These are phyloP conservation scores for Maudiozyma saulgeensis DNA, from an alignment of 805 yeast genomes.

Conservation along the genomic window DNA sequence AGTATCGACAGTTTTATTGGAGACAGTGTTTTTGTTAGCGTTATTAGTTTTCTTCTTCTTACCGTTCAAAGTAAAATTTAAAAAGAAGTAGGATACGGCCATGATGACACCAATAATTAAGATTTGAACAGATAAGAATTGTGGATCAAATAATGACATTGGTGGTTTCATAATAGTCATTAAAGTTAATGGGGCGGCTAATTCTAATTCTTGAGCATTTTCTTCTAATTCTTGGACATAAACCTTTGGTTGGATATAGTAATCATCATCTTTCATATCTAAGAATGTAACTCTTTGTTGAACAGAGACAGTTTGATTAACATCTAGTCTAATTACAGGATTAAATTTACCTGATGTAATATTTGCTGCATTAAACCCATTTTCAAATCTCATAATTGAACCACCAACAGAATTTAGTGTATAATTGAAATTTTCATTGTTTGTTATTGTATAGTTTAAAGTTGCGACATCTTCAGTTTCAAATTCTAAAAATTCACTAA, in stretches of 20 bases:
- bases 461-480: constrained; percentile 46
- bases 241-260: constrained; percentile 50
- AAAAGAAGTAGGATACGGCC: constrained; percentile 35
- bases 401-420: constrained; percentile 65
- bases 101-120: constrained; percentile 42
- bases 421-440: constrained; percentile 42
- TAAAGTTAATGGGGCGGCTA: constrained; percentile 50
- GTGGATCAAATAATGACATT: constrained; percentile 64
- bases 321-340: constrained; percentile 40
- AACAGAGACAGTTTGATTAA: constrained; percentile 42
- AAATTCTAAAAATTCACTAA: constrained; percentile 34
- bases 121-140: constrained; percentile 53
- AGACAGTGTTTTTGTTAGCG: neutral
- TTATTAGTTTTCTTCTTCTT: neutral
- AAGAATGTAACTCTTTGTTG: constrained; percentile 48
- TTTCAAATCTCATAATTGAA: constrained; percentile 43
- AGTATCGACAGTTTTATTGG: neutral
- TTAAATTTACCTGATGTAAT: constrained; percentile 58
- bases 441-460: constrained; percentile 42
- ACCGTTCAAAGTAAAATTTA: neutral
- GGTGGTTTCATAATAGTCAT: constrained; percentile 53
- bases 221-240: constrained; percentile 35
- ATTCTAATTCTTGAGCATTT: constrained; percentile 30
- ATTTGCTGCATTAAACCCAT: constrained; percentile 45
- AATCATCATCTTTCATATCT: constrained; percentile 47